Evolutionary conservation across 495 filamentous ascomycete genomes (phyloP), one percentile per base, ranked within the genome.

Genomic region (Collariella sp.): DNA sequence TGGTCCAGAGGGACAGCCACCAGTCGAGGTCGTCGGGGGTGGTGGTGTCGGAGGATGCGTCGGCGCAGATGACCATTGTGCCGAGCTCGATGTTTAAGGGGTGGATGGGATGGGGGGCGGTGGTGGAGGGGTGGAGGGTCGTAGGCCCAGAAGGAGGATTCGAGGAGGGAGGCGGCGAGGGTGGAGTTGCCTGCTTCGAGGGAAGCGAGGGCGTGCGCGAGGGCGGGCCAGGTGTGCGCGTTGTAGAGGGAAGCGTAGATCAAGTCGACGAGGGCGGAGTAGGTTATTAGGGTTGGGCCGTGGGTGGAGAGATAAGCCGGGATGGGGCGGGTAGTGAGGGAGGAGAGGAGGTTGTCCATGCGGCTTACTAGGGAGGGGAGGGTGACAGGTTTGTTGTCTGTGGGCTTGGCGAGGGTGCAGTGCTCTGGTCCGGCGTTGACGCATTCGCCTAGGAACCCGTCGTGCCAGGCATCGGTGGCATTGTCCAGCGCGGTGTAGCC

Each of bases 391-490:
- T 65, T 48, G 16, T 50, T 60, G 12, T 64, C 61, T 19, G 38
- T 61, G n/a, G 69, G 49, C 42, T 58, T 64, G 16, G 73, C 66
- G 15, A 76, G 55, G 3, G 69, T 67, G 35, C 73, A 76, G 42
- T 71, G 55, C 41, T 70, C 52, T 7, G 73, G 68, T 1, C 73
- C 72, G 13, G 73, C 73, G 7, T 70, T 68, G 41, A 76, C 45
- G 22, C 73, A 76, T 48, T 76, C 72, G 22, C 73, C 72, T 16
- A 76, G 58, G 54, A 76, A 75, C 22, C 73, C 73, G 46, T 76
- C 73, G 19, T 59, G 67, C 71, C 71, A 76, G 9, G 70, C 72
- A 52, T 76, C 61, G 5, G 73, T 76, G 10, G 59, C 68, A 50
- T 76, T 75, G 38, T 75, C 73, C 19, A 76, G 57, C n/a, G 72